phyloP scores from a whole-genome alignment of 2,329 filamentous ascomycete species.

The Zasmidium cellare region DNA sequence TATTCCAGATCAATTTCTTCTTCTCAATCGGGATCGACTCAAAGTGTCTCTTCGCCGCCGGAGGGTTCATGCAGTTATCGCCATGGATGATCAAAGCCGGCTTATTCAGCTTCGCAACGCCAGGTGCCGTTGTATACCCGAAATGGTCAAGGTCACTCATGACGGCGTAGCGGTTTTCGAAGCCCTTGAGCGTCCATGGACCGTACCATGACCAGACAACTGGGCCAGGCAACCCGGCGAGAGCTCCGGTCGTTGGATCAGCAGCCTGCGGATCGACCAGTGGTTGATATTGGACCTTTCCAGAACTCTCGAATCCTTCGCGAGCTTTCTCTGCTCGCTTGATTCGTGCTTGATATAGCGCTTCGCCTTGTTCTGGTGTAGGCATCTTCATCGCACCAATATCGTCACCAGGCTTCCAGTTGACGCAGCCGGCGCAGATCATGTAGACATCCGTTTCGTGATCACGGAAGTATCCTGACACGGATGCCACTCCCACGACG shows the following conservation, averaged over 20 bases:
- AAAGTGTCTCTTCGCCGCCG: slow-evolving; percentile 6
- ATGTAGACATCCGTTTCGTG: slow-evolving; percentile 9
- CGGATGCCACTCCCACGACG: slow-evolving; percentile 3
- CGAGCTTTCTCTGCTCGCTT: slow-evolving; percentile 2
- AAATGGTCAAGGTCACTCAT: slow-evolving; percentile 9
- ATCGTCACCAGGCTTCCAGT: slow-evolving; percentile 3
- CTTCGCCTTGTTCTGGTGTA: slow-evolving; percentile 7
- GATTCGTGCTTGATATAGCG: not conserved
- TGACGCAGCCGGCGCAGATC: slow-evolving; percentile 9
- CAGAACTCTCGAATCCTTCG: not conserved
- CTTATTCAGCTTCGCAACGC: slow-evolving; percentile 6
- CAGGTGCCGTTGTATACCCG: slow-evolving; percentile 1
- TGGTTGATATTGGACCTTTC: slow-evolving; percentile 4
- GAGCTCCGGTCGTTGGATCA: slow-evolving; percentile 1
- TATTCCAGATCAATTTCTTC: slow-evolving; percentile 7
- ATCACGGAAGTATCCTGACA: slow-evolving; percentile 6
- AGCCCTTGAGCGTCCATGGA: slow-evolving; percentile 7
- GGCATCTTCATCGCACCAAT: slow-evolving; percentile 6
- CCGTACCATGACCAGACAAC: slow-evolving; percentile 8
- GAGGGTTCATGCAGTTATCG: slow-evolving; percentile 7
- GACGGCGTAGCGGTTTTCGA: slow-evolving; percentile 7
- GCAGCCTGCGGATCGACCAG: slow-evolving; percentile 6
- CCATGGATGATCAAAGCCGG: slow-evolving; percentile 7
- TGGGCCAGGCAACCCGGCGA: slow-evolving; percentile 2
- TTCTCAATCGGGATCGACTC: slow-evolving; percentile 1